Base-by-base conservation (phyloP, 768 basidiomycete genomes). In the Mycena albidolilacea region DNA sequence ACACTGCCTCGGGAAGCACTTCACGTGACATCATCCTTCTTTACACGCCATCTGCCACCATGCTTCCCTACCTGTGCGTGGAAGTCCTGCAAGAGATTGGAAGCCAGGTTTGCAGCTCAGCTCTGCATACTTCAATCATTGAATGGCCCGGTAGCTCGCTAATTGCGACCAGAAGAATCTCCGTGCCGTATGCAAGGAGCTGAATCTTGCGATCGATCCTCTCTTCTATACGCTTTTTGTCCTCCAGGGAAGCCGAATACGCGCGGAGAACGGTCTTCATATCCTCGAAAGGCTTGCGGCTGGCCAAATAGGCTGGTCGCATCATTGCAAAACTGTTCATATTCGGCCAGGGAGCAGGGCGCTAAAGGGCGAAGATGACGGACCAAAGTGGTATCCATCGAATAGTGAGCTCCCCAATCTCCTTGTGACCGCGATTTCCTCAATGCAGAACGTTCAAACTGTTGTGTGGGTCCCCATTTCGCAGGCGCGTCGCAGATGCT, bases 151-250 rank as follows among this genome's bases (percentile, higher is more conserved):
- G 11, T 39, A 66, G 65, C 54, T 66, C 15, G 19, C n/a, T 11
- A 66, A 38, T 14, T 15, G 11, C 7, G 65, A 66, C 54, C 65
- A 66, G 2, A 66, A 23, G 65, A 57, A 44, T 30, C 65, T 66
- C 14, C 65, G 65, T 15, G 39, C 54, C 2, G 65, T 66, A 55
- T 66, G 65, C 54, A 66, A 37, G 30, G 65, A 66, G 12, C 21
- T 66, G 19, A 17, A 41, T n/a, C 10, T 52, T 11, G 52, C 65
- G 0, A 66, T 66, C 11, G 41, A 66, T 6, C 65, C 65, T 23
- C 65, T 66, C 15, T 55, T 66, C 41, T 66, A 39, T 54, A 39
- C 65, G 6, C 19, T 30, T 21, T 38, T 66, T n/a, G 12, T 30
- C 54, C 37, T 66, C 54, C 12, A 19, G 10, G 39, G n/a, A 12